Conservation (phyloP, 2,329 filamentous ascomycete species). For the Cladosporium sphaerospermum region DNA sequence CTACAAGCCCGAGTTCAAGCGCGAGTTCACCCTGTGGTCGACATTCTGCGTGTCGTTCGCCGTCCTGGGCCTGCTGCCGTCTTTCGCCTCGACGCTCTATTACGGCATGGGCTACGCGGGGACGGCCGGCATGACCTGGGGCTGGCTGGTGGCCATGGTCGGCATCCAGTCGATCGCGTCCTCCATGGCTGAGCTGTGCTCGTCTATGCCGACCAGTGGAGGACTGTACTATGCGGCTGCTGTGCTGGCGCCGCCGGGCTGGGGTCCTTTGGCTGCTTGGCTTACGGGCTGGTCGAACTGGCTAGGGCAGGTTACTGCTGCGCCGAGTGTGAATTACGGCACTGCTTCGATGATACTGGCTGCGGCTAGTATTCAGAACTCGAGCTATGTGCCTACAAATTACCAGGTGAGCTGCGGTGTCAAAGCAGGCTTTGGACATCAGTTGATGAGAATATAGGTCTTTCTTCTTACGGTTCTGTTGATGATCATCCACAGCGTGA, state of each 20-base stretch:
- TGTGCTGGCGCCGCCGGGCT: conserved; percentile 61
- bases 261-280: conserved; percentile 61
- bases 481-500: conserved; percentile 60
- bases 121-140: conserved; percentile 60
- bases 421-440: neutral
- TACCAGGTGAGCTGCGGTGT: conserved; percentile 44
- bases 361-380: conserved; percentile 61
- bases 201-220: conserved; percentile 60
- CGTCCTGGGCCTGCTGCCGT: conserved; percentile 63
- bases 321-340: conserved; percentile 62
- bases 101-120: conserved; percentile 57
- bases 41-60: conserved; percentile 71
- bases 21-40: conserved; percentile 68
- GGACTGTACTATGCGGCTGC: conserved; percentile 69
- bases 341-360: conserved; percentile 66
- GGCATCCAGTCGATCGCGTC: conserved; percentile 66
- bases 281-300: conserved; percentile 66
- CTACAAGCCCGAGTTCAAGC: conserved; percentile 58
- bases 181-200: conserved; percentile 55
- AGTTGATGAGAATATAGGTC: conserved; percentile 28
- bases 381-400: conserved; percentile 56
- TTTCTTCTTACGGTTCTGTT: conserved; percentile 62
- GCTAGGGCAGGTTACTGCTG: conserved; percentile 60
- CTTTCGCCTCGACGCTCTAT: conserved; percentile 64
- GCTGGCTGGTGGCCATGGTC: conserved; percentile 66